phyloP scores from a whole-genome alignment of 108 stramenopile genomes.

The Pseudonitzschia multistriata region DNA sequence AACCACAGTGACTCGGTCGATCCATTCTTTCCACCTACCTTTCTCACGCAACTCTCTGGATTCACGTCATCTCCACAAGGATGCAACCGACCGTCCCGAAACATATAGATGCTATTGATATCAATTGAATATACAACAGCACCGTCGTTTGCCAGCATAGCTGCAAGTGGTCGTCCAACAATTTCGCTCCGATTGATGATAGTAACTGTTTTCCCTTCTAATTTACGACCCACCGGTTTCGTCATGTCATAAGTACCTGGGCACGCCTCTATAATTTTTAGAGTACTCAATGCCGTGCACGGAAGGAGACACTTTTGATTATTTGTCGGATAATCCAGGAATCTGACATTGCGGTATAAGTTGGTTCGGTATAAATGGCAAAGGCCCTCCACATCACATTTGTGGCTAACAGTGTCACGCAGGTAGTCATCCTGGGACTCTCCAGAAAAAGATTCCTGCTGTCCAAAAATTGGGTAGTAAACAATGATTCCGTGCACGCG shows the following conservation, averaged over 20 bases:
- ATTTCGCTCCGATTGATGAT: slow-evolving; percentile 96
- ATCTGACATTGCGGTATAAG: slow-evolving; percentile 91
- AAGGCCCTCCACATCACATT: slow-evolving; percentile 96
- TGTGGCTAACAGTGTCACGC: slow-evolving; percentile 86
- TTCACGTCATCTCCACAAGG: slow-evolving; percentile 56
- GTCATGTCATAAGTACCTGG: slow-evolving; percentile 61
- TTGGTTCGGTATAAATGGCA: slow-evolving; percentile 92
- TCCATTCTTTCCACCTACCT: slow-evolving; percentile 42
- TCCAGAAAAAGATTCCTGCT: slow-evolving; percentile 90
- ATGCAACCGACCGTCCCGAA: slow-evolving; percentile 65
- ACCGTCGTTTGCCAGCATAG: slow-evolving; percentile 97
- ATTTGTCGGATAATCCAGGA: slow-evolving; percentile 68
- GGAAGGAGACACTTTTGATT: slow-evolving; percentile 90
- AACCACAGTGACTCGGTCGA: not conserved
- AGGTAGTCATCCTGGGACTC: slow-evolving; percentile 95
- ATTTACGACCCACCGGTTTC: slow-evolving; percentile 64
- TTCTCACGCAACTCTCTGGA: slow-evolving; percentile 87
- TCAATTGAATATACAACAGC: slow-evolving; percentile 93
- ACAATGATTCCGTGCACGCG: slow-evolving; percentile 96
- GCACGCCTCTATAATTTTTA: slow-evolving; percentile 90
- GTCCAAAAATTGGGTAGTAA: slow-evolving; percentile 97
- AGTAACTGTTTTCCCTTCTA: slow-evolving; percentile 85
- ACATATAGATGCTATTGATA: slow-evolving; percentile 90
- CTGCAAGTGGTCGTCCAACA: slow-evolving; percentile 94
- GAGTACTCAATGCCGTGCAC: slow-evolving; percentile 91